phyloP scores from a whole-genome alignment of 345 rosid genomes.

The Ricinus communis region DNA sequence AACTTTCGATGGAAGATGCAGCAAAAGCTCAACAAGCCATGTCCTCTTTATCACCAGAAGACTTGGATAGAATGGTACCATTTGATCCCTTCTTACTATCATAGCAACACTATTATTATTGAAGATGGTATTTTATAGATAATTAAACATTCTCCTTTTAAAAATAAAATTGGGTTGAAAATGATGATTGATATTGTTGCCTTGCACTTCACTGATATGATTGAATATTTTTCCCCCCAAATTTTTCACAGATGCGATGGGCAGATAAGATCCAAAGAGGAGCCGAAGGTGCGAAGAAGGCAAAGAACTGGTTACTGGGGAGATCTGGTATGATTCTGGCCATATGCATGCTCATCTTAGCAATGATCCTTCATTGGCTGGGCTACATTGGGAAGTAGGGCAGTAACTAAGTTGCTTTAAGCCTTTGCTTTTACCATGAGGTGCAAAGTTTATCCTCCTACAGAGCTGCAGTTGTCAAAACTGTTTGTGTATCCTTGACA shows the following conservation, averaged over 20 bases:
- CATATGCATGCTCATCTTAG: conserved; percentile 72
- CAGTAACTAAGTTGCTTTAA: not conserved
- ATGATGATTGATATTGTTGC: not conserved
- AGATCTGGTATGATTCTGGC: conserved; percentile 81
- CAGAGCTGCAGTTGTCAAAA: not conserved
- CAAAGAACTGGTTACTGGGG: conserved; percentile 92
- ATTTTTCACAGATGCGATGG: conserved; percentile 78
- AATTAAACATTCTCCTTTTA: not conserved
- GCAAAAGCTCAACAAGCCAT: conserved; percentile 88
- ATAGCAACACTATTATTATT: not conserved
- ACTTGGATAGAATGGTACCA: conserved; percentile 84
- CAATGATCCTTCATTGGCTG: conserved; percentile 73
- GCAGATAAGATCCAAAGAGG: conserved; percentile 81
- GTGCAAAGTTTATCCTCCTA: not conserved
- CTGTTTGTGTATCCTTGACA: not conserved
- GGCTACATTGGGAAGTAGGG: conserved; percentile 72
- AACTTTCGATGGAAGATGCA: conserved; percentile 81
- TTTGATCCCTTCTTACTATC: not conserved
- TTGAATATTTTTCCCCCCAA: not conserved
- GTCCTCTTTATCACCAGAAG: conserved; percentile 83
- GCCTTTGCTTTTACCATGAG: not conserved
- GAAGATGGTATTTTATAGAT: not conserved
- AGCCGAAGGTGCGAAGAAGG: conserved; percentile 66
- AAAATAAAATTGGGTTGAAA: not conserved
- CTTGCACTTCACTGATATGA: not conserved